Evolutionary conservation across 805 yeast genomes (phyloP), one percentile per base, ranked within the genome.

Genomic region (Candida manassasensis): DNA sequence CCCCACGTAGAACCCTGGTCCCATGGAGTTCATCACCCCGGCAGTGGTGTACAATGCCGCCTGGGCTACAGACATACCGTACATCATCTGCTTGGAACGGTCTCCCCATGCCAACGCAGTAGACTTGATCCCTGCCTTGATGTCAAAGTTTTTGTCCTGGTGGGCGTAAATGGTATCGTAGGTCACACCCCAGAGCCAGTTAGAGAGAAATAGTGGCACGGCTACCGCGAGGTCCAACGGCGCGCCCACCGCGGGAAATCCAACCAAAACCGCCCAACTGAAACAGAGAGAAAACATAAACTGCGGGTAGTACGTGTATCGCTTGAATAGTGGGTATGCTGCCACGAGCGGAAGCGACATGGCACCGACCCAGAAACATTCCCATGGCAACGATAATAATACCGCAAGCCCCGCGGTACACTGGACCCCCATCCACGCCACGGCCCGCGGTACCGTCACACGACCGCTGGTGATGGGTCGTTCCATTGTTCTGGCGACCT

Each of bases 141-240:
- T 63, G 60, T 93, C 99, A 51, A 82, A 93, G 35, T 58, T 62
- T 62, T 93, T 93, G 60, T 93, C 99, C 63, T 93, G 99, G 55
- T 93, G 99, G 1, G 98, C 99, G 57, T 93, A 93, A 26, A 93
- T 77, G 2, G 98, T 87, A 58, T 93, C 99, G 60, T 93, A 93
- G 35, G 81, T 80, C 89, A 93, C 85, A 46, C 95, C 81, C 98
- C 99, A 93, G 37, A 81, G 69, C 52, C 80, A 83, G 30, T 87
- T 79, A 12, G 95, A 77, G 3, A 78, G 55, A 50, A 81, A 86
- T 32, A 93, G 64, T 0, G 96, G 86, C 3, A 76, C 63, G 77
- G 89, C 89, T 4, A 87, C 82, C 7, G 77, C 62, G 67, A 77
- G 70, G 49, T 82, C 75, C 73, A 90, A 73, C 1, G 71, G 65